A percentile compares a stretch with the other conserved stretches of the same genome.
Evolutionary conservation across 1,139 yeast species (phyloP).

Genomic region (Casaregolazyma suthepensis): DNA sequence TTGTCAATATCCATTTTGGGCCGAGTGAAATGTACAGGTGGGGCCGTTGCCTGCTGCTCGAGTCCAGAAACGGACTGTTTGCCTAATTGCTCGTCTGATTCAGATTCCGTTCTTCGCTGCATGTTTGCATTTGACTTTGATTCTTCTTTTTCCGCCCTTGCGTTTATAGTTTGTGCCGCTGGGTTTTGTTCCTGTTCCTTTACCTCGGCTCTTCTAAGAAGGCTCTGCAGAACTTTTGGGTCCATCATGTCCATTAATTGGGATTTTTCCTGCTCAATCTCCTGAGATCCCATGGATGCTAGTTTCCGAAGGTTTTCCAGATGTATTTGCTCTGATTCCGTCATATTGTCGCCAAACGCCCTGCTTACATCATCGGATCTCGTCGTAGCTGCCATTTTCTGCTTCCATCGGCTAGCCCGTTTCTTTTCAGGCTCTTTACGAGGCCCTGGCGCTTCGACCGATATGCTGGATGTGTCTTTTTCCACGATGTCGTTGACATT

Average conservation of each 20-base stretch:
- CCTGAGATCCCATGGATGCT: constrained; percentile 57
- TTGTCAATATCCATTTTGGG: constrained; percentile 20
- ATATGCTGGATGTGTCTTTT: constrained; percentile 10
- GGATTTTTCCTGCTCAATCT: constrained; percentile 57
- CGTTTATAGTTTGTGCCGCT: neutral
- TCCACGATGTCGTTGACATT: constrained; percentile 16
- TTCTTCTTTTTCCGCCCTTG: neutral
- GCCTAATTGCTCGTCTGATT: neutral
- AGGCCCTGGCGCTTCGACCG: constrained; percentile 11
- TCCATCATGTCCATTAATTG: constrained; percentile 63
- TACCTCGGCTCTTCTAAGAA: constrained; percentile 34
- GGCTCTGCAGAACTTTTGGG: constrained; percentile 58
- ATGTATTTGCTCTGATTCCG: constrained; percentile 69
- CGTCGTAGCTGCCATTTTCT: constrained; percentile 3
- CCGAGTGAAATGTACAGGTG: constrained; percentile 9
- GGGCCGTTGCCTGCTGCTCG: neutral
- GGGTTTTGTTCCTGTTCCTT: constrained; percentile 12
- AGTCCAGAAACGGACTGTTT: neutral
- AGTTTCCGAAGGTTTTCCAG: constrained; percentile 64
- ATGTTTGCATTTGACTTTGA: neutral
- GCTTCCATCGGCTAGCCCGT: constrained; percentile 5
- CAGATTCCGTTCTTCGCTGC: neutral
- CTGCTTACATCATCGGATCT: neutral
- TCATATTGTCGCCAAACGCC: constrained; percentile 10
- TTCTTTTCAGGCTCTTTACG: constrained; percentile 5